Percentiles rank a stretch among this genome's conserved stretches.
phyloP scores from a whole-genome alignment of 805 yeast species.

The Hanseniaspora osmophila region DNA sequence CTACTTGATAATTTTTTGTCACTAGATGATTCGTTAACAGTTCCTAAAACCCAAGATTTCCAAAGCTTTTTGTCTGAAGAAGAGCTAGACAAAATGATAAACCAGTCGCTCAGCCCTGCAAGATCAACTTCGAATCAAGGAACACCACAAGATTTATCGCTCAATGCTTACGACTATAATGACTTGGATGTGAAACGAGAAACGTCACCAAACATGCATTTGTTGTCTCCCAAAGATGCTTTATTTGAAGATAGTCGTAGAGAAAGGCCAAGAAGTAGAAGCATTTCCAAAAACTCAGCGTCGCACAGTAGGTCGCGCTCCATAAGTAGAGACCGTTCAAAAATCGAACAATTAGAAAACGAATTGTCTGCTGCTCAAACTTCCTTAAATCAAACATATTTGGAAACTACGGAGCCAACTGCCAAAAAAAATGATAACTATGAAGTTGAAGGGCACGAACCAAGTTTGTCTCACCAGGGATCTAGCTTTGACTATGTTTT shows the following conservation, averaged over 20 bases:
- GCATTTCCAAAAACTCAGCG: slow-evolving; percentile 1
- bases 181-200: neutral
- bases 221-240: neutral
- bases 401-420: neutral
- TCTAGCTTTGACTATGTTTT: slow-evolving; percentile 5
- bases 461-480: too few species aligned
- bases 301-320: slow-evolving; percentile 10
- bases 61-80: too few species aligned
- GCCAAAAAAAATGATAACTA: neutral
- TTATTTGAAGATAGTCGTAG: neutral
- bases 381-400: slow-evolving; percentile 18
- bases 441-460: neutral
- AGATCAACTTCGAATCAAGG: neutral
- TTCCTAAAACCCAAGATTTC: too few species aligned
- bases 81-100: too few species aligned
- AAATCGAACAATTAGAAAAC: slow-evolving; percentile 15
- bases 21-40: too few species aligned
- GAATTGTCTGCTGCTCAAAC: slow-evolving; percentile 19
- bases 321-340: slow-evolving; percentile 6
- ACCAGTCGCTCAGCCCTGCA: too few species aligned
- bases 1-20: too few species aligned
- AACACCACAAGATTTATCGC: too few species aligned
- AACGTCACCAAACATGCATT: neutral
- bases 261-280: slow-evolving; percentile 1
- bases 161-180: too few species aligned